phyloP scores from a whole-genome alignment of 495 filamentous ascomycete species.

The Xylaria palmicola region DNA sequence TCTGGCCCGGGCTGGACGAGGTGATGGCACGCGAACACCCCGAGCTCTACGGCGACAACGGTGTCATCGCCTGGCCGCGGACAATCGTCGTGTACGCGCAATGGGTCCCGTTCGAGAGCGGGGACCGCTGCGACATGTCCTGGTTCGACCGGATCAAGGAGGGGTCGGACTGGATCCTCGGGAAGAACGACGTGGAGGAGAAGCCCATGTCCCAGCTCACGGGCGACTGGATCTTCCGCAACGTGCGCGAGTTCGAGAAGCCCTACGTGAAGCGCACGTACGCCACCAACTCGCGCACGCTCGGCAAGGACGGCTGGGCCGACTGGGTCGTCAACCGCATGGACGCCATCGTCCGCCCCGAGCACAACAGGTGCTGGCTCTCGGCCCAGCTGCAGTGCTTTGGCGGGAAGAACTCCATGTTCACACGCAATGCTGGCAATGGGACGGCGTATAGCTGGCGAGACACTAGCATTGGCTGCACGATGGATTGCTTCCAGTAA shows the following conservation, averaged over 20 bases:
- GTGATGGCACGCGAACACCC: conserved; percentile 31
- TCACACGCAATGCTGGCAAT: conserved; percentile 36
- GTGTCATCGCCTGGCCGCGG: conserved; percentile 30
- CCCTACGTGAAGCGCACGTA: conserved; percentile 43
- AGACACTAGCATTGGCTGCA: conserved; percentile 33
- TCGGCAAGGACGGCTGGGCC: conserved; percentile 34
- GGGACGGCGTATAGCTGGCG: conserved; percentile 43
- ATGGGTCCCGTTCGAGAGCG: conserved; percentile 37
- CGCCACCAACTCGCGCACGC: conserved; percentile 33
- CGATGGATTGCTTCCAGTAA: conserved; percentile 39
- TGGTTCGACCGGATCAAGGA: conserved; percentile 39
- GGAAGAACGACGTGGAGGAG: conserved; percentile 21
- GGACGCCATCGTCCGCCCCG: conserved; percentile 30
- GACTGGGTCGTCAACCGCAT: conserved; percentile 35
- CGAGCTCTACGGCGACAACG: conserved; percentile 34
- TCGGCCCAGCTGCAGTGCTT: conserved; percentile 39
- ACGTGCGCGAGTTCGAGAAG: conserved; percentile 37
- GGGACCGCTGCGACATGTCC: conserved; percentile 32
- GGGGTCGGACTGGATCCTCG: conserved; percentile 24
- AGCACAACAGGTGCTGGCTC: conserved; percentile 34
- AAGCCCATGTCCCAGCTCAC: conserved; percentile 41
- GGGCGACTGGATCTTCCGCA: conserved; percentile 39
- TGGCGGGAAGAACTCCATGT: conserved; percentile 40
- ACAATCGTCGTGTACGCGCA: conserved; percentile 43
- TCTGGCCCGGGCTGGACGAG: conserved; percentile 31